A percentile compares a stretch with the other conserved stretches of the same genome.
phyloP scores from a whole-genome alignment of 495 filamentous ascomycete genomes.

The Aspergillus nidulans region DNA sequence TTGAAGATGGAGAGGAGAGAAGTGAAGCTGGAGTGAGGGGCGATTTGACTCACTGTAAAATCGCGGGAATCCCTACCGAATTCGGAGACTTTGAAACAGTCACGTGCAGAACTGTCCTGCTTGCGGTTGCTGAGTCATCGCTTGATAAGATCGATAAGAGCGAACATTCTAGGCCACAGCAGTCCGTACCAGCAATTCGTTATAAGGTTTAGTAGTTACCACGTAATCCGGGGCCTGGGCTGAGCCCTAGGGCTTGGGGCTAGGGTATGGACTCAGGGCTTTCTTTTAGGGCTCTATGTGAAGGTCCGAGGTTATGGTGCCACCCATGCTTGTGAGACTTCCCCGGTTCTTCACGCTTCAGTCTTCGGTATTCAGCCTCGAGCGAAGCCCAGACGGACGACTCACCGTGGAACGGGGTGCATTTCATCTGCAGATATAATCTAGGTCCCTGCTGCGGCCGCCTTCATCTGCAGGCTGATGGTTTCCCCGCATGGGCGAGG shows the following conservation, averaged over 20 bases:
- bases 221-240: no score
- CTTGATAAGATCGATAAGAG: slow-evolving; percentile 1
- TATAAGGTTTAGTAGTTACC: no score
- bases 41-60: background rate
- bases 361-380: background rate
- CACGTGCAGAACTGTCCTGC: background rate
- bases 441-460: background rate
- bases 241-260: background rate
- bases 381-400: background rate
- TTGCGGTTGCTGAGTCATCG: slow-evolving; percentile 2
- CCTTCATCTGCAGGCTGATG: background rate
- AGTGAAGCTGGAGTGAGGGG: background rate
- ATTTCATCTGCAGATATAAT: slow-evolving; percentile 2
- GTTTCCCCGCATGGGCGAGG: background rate
- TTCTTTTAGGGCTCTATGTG: no score
- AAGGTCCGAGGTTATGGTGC: background rate
- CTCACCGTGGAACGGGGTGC: background rate
- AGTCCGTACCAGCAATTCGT: no score
- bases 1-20: background rate
- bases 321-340: background rate
- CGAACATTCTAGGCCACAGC: no score
- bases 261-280: background rate
- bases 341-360: background rate
- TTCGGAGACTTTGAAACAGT: background rate
- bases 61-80: background rate